phyloP scores from a whole-genome alignment of 2,329 filamentous ascomycete species.

The Diaporthe sp. region DNA sequence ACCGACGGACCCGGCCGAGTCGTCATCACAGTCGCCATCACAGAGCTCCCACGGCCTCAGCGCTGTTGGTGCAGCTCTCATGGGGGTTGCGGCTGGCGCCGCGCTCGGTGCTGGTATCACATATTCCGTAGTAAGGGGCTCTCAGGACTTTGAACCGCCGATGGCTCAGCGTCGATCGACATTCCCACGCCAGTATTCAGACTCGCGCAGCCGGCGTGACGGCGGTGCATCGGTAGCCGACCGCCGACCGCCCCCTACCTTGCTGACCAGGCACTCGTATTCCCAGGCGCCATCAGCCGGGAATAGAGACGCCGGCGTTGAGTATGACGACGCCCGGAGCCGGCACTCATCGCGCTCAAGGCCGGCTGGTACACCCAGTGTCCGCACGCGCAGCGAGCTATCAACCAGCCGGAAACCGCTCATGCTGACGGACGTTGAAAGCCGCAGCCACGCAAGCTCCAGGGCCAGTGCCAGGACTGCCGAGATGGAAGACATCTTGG shows the following conservation, averaged over 20 bases:
- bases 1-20: conserved; percentile 30
- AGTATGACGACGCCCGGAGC: conserved; percentile 57
- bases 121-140: conserved; percentile 78
- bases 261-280: conserved; percentile 48
- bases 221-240: conserved; percentile 49
- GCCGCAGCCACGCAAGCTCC: conserved; percentile 57
- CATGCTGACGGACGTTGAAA: conserved; percentile 58
- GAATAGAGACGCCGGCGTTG: conserved; percentile 53
- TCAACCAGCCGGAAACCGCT: conserved; percentile 54
- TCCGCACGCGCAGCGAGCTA: conserved; percentile 59
- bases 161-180: conserved; percentile 60
- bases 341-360: conserved; percentile 57
- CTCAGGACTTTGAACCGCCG: conserved; percentile 58
- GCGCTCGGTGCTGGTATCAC: conserved; percentile 73
- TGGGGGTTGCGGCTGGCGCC: conserved; percentile 77
- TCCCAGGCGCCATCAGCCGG: conserved; percentile 49
- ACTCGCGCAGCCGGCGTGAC: conserved; percentile 52
- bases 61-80: conserved; percentile 77
- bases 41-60: conserved; percentile 61
- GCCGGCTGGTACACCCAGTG: conserved; percentile 47
- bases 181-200: conserved; percentile 57
- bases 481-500: conserved; percentile 29
- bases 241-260: conserved; percentile 51
- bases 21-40: conserved; percentile 47
- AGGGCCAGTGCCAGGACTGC: conserved; percentile 50